Base-by-base conservation (phyloP, 2,329 filamentous ascomycete genomes). In the Fusarium duplospermum region DNA sequence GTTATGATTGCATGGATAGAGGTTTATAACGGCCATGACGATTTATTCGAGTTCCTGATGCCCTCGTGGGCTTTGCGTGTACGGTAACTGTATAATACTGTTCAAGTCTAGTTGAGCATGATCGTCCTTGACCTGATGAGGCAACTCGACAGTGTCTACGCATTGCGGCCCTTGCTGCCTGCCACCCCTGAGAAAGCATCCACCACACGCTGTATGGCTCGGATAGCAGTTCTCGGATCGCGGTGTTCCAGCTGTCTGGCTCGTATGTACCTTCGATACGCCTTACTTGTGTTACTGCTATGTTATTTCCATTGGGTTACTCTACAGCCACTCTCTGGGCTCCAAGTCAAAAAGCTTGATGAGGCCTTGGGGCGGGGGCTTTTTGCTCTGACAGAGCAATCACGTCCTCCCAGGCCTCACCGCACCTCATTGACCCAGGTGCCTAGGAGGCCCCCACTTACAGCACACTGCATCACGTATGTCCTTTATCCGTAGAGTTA, bases 1-100 rank as follows among this genome's bases (percentile, higher is more conserved):
- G 61, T 68, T 71, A 75, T 68, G 72, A 75, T 62, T 69, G 58
- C 66, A 75, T 73, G 64, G 70, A 74, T 75, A 75, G 72, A 72
- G 67, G 54, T 73, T 54, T 71, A 73, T 70, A 71, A 75, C 64
- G 72, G 72, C 52, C 63, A 71, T 75, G 67, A 73, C 56, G 72
- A 75, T 75, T 72, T 66, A 72, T 60, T 72, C 31, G 31, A 57
- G 54, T 57, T 54, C 50, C 50, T 54, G 50, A 33, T 54, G 50
- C 27, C 50, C 18, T 54, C 18, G 11, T 54, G 27, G 27, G 31
- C 18, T 45, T 62, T 45, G 45, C n/a, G 38, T n/a, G 62, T 54
- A 54, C 27, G 50, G 50, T 54, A 54, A 54, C 50, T 54, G 50
- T 54, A 54, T 54, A 54, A 54, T 57, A 57, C 31, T 56, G 52